These are phyloP conservation scores for Penicillium hordei DNA, from an alignment of 2,329 filamentous ascomycete species.

Conservation along the genomic window DNA sequence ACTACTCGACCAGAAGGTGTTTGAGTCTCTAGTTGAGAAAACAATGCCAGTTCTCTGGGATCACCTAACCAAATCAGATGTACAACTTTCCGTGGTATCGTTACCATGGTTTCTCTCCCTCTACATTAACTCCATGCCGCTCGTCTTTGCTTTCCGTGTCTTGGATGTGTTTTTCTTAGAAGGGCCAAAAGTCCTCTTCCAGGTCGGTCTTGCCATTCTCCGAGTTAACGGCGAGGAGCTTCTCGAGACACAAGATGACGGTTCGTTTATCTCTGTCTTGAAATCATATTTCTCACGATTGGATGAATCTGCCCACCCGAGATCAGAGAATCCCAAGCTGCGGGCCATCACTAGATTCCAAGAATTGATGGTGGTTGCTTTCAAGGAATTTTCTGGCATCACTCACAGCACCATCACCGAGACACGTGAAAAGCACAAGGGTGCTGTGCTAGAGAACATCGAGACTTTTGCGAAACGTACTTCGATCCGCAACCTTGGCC, in stretches of 20 bases:
- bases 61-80: conserved; percentile 92
- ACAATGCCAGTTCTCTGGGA: conserved; percentile 99
- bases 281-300: conserved; percentile 92
- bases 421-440: conserved; percentile 86
- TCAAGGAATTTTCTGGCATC: conserved; percentile 95
- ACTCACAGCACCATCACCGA: conserved; percentile 92
- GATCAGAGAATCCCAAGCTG: conserved; percentile 91
- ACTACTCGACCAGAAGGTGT: conserved; percentile 92
- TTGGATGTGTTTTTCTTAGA: conserved; percentile 98
- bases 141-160: conserved; percentile 95
- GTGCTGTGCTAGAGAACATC: conserved; percentile 89
- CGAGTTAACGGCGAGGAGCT: conserved; percentile 96
- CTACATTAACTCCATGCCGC: conserved; percentile 99
- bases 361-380: conserved; percentile 97
- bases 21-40: conserved; percentile 96
- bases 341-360: conserved; percentile 94
- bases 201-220: conserved; percentile 93
- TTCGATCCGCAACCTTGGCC: conserved; percentile 90
- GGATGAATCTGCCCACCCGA: conserved; percentile 93
- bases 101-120: conserved; percentile 96
- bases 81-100: conserved; percentile 95
- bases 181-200: conserved; percentile 94
- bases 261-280: conserved; percentile 92
- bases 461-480: conserved; percentile 97
- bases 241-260: conserved; percentile 88